Conservation (phyloP, 2,329 filamentous ascomycete genomes). For the Fusarium sp. region DNA sequence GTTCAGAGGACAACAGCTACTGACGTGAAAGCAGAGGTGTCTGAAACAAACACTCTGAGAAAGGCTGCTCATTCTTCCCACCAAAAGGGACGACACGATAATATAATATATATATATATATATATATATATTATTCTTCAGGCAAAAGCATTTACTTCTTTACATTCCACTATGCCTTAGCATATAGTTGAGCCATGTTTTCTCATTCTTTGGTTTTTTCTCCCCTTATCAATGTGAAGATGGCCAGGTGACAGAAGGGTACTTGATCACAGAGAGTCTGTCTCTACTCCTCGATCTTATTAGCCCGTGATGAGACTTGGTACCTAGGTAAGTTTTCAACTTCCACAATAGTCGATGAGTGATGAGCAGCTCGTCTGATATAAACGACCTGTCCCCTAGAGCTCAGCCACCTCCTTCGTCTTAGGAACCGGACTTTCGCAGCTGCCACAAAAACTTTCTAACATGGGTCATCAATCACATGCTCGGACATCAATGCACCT, state of each 20-base stretch:
- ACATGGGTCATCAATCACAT: slow-evolving; percentile 29
- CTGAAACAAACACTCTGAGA: background rate
- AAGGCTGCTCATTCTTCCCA: background rate
- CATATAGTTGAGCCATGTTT: background rate
- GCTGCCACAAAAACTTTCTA: background rate
- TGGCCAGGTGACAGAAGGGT: background rate
- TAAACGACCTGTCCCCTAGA: background rate
- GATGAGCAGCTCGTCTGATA: background rate
- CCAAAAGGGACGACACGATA: background rate
- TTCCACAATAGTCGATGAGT: background rate
- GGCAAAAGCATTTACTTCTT: background rate
- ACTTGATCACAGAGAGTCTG: background rate
- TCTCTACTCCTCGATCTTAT: background rate
- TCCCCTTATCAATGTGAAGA: background rate
- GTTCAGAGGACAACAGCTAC: background rate
- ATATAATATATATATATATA: background rate
- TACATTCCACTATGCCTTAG: background rate
- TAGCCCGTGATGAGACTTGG: background rate
- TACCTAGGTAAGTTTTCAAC: background rate
- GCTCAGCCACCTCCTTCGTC: background rate
- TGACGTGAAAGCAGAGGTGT: background rate
- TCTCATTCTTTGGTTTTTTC: background rate
- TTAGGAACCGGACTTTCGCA: background rate
- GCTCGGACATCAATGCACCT: slow-evolving; percentile 24
- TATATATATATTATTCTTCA: too few relatives aligned